Evolutionary conservation across 345 rosid species (phyloP).

Genomic region (Arabidopsis thaliana): TAIR10.1 NC_003070.9:29964501-29965000

Average conservation of each 20-base stretch:
- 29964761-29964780: constrained; percentile 20
- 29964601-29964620: constrained; percentile 33
- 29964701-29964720: constrained; percentile 33
- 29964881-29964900: constrained; percentile 9
- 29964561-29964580: constrained; percentile 35
- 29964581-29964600: constrained; percentile 45
- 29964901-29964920: constrained; percentile 95
- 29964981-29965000: constrained; percentile 66
- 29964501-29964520: constrained; percentile 5
- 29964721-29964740: constrained; percentile 36
- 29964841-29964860: constrained; percentile 11
- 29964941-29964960: constrained; percentile 94
- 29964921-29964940: constrained; percentile 98
- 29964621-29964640: constrained; percentile 30
- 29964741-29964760: constrained; percentile 21
- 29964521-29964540: constrained; percentile 23
- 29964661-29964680: constrained; percentile 32
- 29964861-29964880: constrained; percentile 21
- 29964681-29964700: constrained; percentile 32
- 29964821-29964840: background rate
- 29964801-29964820: constrained; percentile 9
- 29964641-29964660: constrained; percentile 36
- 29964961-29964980: constrained; percentile 72
- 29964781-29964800: constrained; percentile 13
- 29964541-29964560: constrained; percentile 40